These are phyloP conservation scores for Musa balbisiana DNA, from an alignment of 202 grass and related monocot species.

Conservation along the genomic window DNA sequence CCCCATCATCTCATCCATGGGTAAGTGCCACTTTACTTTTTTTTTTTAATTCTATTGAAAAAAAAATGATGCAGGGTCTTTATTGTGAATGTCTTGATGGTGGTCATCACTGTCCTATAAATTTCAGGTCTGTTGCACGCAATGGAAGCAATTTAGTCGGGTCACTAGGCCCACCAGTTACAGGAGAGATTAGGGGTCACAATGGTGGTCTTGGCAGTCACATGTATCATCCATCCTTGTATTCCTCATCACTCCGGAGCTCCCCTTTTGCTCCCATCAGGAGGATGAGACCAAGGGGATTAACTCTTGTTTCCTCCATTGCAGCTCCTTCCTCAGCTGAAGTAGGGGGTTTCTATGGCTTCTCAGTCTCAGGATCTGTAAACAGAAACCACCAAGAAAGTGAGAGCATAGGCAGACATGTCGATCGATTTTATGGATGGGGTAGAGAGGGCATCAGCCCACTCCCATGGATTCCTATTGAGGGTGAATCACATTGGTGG, in stretches of 20 bases:
- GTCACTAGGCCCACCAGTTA: conserved; percentile 46
- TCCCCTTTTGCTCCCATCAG: conserved; percentile 47
- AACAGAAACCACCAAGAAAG: conserved; percentile 43
- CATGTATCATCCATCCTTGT: conserved; percentile 51
- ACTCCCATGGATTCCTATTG: conserved; percentile 62
- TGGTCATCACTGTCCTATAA: conserved; percentile 11
- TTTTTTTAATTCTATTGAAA: background rate
- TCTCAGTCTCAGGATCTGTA: conserved; percentile 35
- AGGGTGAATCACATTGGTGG: conserved; percentile 63
- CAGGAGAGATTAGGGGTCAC: conserved; percentile 52
- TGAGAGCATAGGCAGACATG: conserved; percentile 39
- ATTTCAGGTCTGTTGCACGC: conserved; percentile 46
- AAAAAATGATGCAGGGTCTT: background rate
- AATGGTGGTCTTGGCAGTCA: conserved; percentile 41
- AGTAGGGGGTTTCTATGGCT: conserved; percentile 44
- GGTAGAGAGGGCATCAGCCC: conserved; percentile 38
- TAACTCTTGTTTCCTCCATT: conserved; percentile 59
- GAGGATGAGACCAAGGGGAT: conserved; percentile 64
- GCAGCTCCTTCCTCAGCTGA: conserved; percentile 50
- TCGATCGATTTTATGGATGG: conserved; percentile 43
- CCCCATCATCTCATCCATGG: conserved; percentile 52
- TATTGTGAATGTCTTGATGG: background rate
- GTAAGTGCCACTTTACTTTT: conserved; percentile 37
- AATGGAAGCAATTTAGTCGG: conserved; percentile 51
- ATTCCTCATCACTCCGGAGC: conserved; percentile 31